A percentile compares a stretch with the other conserved stretches of the same genome.
These are phyloP conservation scores for Lachancea fermentati DNA, from an alignment of 805 yeast genomes.

Conservation along the genomic window DNA sequence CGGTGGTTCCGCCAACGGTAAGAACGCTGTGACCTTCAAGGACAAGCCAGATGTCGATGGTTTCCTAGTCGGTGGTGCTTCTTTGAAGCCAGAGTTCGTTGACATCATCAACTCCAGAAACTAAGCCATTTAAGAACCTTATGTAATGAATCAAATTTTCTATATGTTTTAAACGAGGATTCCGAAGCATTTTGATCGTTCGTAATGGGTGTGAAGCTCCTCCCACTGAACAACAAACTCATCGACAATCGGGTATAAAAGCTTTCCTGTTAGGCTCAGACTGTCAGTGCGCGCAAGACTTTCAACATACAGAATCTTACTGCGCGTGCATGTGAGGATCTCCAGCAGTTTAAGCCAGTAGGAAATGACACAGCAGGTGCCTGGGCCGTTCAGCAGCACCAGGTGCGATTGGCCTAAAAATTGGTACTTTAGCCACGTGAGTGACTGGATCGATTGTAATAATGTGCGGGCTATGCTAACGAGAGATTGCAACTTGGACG, in stretches of 20 bases:
- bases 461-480: slow-evolving; percentile 33
- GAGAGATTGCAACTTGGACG: slow-evolving; percentile 30
- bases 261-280: slow-evolving; percentile 70
- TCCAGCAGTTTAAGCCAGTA: slow-evolving; percentile 27
- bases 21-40: slow-evolving; percentile 84
- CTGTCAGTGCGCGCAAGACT: slow-evolving; percentile 75
- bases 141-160: slow-evolving; percentile 6
- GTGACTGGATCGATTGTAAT: slow-evolving; percentile 15
- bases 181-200: slow-evolving; percentile 70
- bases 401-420: slow-evolving; percentile 23
- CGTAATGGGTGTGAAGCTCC: slow-evolving; percentile 38
- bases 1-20: slow-evolving; percentile 98
- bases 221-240: slow-evolving; percentile 91
- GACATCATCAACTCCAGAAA: slow-evolving; percentile 91
- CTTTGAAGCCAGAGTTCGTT: slow-evolving; percentile 95
- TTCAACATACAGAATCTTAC: slow-evolving; percentile 88
- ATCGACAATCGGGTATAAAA: slow-evolving; percentile 66
- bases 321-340: slow-evolving; percentile 13
- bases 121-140: slow-evolving; percentile 31
- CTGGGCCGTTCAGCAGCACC: slow-evolving; percentile 36
- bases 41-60: slow-evolving; percentile 95
- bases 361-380: slow-evolving; percentile 32
- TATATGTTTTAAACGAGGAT: slow-evolving; percentile 36
- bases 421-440: slow-evolving; percentile 15
- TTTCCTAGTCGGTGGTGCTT: slow-evolving; percentile 99